Base-by-base conservation (phyloP, 1,284 basidiomycete genomes). In the Puccinia triticina region DNA sequence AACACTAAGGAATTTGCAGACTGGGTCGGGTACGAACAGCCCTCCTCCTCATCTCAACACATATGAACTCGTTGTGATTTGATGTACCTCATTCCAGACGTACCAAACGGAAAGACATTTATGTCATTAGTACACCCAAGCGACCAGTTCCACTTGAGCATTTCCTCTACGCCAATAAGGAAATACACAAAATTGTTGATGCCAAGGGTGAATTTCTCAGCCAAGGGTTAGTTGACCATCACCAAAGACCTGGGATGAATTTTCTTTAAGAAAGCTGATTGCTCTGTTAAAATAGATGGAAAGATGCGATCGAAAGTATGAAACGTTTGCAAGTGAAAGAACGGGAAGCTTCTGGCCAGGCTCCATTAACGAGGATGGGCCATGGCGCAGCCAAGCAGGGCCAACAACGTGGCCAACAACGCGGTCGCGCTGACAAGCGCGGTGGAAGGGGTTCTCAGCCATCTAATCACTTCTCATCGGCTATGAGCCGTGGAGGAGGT, bases 71-170 rank as follows among this genome's bases (percentile, higher is more conserved):
- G 14, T 75, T n/a, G 37, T 81, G 77, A 21, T 80, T 74, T n/a
- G 61, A 10, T 57, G 0, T 14, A 34, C 21, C n/a, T 66, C 0
- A 37, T 57, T 34, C 46, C 84, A 96, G 97, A 2, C 93, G 97
- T 14, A 99, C 97, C 0, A 99, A 99, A 89, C 97, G 95, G 89
- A 99, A 98, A 88, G 95, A 99, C 85, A 98, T 99, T 83, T 99
- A 98, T 87, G 97, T 99, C 77, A 98, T 99, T 84, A 97, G 94
- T 32, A 99, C 97, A 0, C 91, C 93, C 0, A 96, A 98, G 88
- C 91, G 97, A 83, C 97, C 97, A 0, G 96, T 99, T 1, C 97
- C 97, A 1, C 90, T 99, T 57, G 96, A 99, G 87, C 97, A 99
- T 88, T 98, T 93, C 88, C 89, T 99, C 7, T 99, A 97, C 88